phyloP scores from a whole-genome alignment of 2,329 filamentous ascomycete species.

The Fusarium dlaminii region DNA sequence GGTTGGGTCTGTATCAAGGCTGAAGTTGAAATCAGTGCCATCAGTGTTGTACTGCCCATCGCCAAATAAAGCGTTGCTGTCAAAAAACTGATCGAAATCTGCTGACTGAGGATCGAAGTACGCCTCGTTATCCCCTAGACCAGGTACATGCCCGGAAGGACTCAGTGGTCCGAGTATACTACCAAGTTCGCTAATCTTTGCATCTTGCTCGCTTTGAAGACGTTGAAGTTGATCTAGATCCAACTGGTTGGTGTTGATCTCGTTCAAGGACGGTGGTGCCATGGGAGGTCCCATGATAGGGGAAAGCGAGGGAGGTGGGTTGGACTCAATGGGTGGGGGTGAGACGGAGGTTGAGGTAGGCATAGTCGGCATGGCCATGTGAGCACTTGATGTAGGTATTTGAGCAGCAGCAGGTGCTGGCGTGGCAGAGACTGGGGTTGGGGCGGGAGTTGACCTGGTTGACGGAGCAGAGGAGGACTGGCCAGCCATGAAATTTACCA shows the following conservation, averaged over 20 bases:
- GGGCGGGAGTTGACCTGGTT: constrained; percentile 33
- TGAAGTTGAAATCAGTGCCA: constrained; percentile 62
- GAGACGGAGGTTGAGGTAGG: constrained; percentile 39
- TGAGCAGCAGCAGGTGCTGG: constrained; percentile 9
- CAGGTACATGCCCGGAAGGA: constrained; percentile 81
- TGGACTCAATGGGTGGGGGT: constrained; percentile 36
- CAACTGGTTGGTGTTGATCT: constrained; percentile 74
- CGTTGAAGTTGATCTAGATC: constrained; percentile 83
- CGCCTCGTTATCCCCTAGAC: constrained; percentile 60
- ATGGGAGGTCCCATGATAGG: constrained; percentile 58
- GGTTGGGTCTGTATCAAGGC: constrained; percentile 51
- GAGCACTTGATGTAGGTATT: constrained; percentile 15
- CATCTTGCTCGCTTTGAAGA: constrained; percentile 81
- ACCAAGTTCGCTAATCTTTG: constrained; percentile 78
- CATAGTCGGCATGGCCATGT: constrained; percentile 34
- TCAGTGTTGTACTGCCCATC: constrained; percentile 53
- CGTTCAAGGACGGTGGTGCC: constrained; percentile 63
- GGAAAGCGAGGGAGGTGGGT: constrained; percentile 55
- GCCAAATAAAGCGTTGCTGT: constrained; percentile 53
- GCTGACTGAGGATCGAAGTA: constrained; percentile 51
- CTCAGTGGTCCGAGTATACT: constrained; percentile 81
- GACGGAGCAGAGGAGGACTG: constrained; percentile 46
- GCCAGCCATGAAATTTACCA: constrained; percentile 69
- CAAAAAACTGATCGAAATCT: constrained; percentile 64
- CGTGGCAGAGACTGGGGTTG: constrained; percentile 13